Evolutionary conservation across 208 protist species (phyloP).

Genomic region (Porcisia deanei): DNA sequence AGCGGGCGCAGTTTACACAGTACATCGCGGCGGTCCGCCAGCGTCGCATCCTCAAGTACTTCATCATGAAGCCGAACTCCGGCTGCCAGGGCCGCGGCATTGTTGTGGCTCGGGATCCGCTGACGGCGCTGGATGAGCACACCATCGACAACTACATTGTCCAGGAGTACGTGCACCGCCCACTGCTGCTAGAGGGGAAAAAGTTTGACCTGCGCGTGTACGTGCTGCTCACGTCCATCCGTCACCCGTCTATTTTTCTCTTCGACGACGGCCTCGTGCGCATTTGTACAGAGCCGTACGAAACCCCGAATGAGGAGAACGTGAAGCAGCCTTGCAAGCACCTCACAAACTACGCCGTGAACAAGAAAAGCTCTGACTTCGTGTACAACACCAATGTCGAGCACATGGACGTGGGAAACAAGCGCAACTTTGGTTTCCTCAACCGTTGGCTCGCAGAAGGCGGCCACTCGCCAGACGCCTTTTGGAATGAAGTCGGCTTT

Average conservation of each 20-base stretch:
- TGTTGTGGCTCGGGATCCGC: slow-evolving; percentile 85
- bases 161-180: slow-evolving; percentile 93
- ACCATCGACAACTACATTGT: slow-evolving; percentile 91
- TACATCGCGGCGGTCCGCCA: slow-evolving; percentile 59
- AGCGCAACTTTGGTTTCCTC: slow-evolving; percentile 92
- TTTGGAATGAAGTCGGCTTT: slow-evolving; percentile 81
- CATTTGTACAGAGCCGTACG: slow-evolving; percentile 93
- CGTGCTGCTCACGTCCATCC: slow-evolving; percentile 90
- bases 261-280: slow-evolving; percentile 95
- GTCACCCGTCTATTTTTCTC: slow-evolving; percentile 89
- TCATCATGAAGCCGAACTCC: slow-evolving; percentile 95
- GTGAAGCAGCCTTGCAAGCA: slow-evolving; percentile 92
- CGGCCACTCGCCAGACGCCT: slow-evolving; percentile 51
- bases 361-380: slow-evolving; percentile 93
- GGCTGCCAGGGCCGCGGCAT: slow-evolving; percentile 95
- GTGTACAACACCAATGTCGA: slow-evolving; percentile 86
- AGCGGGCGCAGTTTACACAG: slow-evolving; percentile 70
- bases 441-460: slow-evolving; percentile 76
- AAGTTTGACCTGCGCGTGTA: slow-evolving; percentile 98
- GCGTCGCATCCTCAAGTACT: slow-evolving; percentile 71
- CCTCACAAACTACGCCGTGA: slow-evolving; percentile 98
- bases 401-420: slow-evolving; percentile 85
- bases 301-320: slow-evolving; percentile 80
- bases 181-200: slow-evolving; percentile 91
- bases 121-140: slow-evolving; percentile 67